Percentiles rank a stretch among this genome's conserved stretches.
Evolutionary conservation across 441 rosid genomes (phyloP).

Genomic region (Bocquillonia castaneifolia): DNA sequence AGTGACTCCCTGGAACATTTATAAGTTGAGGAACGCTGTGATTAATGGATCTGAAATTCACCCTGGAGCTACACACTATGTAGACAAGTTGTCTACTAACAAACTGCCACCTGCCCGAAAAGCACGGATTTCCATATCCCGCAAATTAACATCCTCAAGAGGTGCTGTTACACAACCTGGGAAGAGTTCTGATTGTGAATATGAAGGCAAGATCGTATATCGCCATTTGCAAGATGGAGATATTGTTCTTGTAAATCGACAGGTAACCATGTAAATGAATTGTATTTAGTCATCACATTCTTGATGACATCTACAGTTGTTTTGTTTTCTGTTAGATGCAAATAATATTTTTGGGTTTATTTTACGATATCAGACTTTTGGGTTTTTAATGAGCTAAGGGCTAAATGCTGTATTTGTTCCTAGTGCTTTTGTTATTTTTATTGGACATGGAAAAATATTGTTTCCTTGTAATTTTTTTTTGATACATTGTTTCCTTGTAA

Average conservation of each 20-base stretch:
- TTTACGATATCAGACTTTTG: neutral
- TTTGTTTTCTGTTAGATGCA: neutral
- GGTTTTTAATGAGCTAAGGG: neutral
- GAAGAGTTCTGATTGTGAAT: constrained; percentile 53
- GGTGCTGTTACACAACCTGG: constrained; percentile 63
- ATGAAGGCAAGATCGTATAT: constrained; percentile 79
- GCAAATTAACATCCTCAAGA: constrained; percentile 75
- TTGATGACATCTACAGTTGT: neutral
- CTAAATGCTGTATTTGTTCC: neutral
- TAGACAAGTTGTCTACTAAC: constrained; percentile 58
- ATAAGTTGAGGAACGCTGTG: constrained; percentile 69
- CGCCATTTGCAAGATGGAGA: constrained; percentile 97
- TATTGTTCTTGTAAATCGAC: constrained; percentile 91
- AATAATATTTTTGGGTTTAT: neutral
- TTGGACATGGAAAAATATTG: neutral
- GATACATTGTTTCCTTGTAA: constrained; percentile 4
- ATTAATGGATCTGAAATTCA: constrained; percentile 81
- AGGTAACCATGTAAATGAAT: constrained; percentile 42
- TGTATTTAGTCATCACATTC: neutral
- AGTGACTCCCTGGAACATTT: constrained; percentile 85
- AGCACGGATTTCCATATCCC: constrained; percentile 64
- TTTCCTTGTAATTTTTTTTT: constrained; percentile 10
- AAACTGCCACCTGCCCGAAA: constrained; percentile 49
- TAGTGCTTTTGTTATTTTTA: neutral
- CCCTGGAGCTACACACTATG: constrained; percentile 92